Percentiles rank a stretch among this genome's conserved stretches.
phyloP scores from a whole-genome alignment of 225 moss, liverwort and hornwort species.

The Sphagnum tenellum region DNA sequence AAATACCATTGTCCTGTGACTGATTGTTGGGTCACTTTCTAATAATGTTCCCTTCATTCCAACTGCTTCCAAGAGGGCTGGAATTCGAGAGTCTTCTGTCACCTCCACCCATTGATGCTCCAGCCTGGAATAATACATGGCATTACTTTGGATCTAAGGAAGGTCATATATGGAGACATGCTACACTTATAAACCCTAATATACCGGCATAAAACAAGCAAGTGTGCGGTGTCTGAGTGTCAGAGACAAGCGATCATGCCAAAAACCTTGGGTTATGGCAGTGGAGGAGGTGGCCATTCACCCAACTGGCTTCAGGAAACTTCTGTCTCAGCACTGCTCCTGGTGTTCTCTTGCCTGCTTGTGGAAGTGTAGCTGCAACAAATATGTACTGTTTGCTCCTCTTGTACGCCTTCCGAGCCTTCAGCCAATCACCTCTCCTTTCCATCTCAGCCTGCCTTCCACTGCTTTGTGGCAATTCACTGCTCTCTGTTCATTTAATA shows the following conservation, averaged over 20 bases:
- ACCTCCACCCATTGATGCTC: slow-evolving; percentile 77
- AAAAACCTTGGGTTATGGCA: slow-evolving; percentile 72
- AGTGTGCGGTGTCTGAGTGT: no score
- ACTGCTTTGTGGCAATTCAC: slow-evolving; percentile 10
- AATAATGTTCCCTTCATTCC: slow-evolving; percentile 8
- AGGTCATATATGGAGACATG: no score
- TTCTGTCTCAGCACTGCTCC: slow-evolving; percentile 75
- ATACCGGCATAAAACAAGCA: no score
- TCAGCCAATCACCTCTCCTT: slow-evolving; percentile 54
- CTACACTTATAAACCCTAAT: no score
- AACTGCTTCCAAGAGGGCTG: slow-evolving; percentile 51
- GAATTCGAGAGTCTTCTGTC: slow-evolving; percentile 34
- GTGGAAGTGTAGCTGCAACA: slow-evolving; percentile 90
- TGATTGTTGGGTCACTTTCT: slow-evolving; percentile 15
- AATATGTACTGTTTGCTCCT: slow-evolving; percentile 94
- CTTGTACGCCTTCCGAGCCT: slow-evolving; percentile 48
- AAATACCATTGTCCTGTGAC: slow-evolving; percentile 68
- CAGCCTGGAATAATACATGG: slow-evolving; percentile 19
- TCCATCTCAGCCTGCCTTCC: slow-evolving; percentile 37
- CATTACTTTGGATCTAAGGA: no score
- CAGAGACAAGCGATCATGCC: no score
- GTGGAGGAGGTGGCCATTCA: slow-evolving; percentile 71
- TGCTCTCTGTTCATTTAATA: neutral
- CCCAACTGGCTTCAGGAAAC: slow-evolving; percentile 66
- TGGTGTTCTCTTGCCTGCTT: slow-evolving; percentile 79